Evolutionary conservation across 495 filamentous ascomycete genomes (phyloP), one percentile per base, ranked within the genome.

Genomic region (Pseudevernia furfuracea): DNA sequence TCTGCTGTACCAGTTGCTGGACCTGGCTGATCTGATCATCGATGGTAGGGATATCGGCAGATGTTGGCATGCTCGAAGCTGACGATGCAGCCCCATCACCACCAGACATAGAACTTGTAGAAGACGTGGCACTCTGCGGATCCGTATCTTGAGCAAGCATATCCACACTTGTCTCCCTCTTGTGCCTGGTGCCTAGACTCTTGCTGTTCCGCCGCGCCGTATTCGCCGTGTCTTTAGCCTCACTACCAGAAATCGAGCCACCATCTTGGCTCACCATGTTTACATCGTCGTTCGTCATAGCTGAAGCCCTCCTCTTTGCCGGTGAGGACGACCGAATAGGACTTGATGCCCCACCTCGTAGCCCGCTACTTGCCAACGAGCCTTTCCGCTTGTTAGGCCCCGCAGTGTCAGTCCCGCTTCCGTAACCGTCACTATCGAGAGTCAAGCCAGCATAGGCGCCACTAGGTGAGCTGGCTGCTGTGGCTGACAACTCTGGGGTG

Each of bases 21-120:
- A 98, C 89, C 12, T 82, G 80, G 30, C 80, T 80, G 53, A 96
- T 83, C 68, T 97, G 95, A 36, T 91, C 86, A 58, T 92, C 89
- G 66, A 89, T 79, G n/a, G 84, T 75, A 19, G 85, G 87, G 61
- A 72, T 67, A n/a, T 75, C 64, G 60, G 63, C 5, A 64, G 46
- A 56, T 58, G 60, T 32, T 60, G 65, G 52, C 28, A 55, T 38
- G 57, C 56, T 64, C n/a, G 67, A 69, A 43, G 66, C 43, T 28
- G 65, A 65, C 6, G 62, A 63, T 63, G 61, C 62, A 34, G 52
- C 32, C 58, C 68, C 39, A 60, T 64, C 39, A 43, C 25, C 46
- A 30, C 66, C 28, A 21, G 58, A 32, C 11, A 59, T 70, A 19
- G 70, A 66, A 49, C 62, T 66, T 25, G 69, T 62, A 12, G 58